phyloP scores from a whole-genome alignment of 352 stramenopile genomes.

The Plasmopara viticola region DNA sequence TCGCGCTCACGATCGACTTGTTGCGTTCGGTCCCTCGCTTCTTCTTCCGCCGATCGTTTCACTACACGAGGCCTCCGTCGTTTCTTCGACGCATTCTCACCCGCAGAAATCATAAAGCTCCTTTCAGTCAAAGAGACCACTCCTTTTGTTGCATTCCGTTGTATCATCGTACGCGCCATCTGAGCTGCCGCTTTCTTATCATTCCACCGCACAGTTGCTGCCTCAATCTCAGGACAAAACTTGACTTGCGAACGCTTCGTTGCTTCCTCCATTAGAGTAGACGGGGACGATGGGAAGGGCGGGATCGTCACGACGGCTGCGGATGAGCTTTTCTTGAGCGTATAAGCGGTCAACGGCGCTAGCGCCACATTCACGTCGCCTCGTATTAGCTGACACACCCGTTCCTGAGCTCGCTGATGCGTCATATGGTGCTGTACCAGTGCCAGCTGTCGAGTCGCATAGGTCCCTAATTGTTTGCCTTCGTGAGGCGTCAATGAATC shows the following conservation, averaged over 20 bases:
- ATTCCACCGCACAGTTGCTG: constrained; percentile 11
- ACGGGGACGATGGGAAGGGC: neutral
- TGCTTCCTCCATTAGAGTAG: neutral
- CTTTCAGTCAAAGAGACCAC: constrained; percentile 2
- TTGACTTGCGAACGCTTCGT: too few species aligned
- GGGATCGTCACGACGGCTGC: constrained; percentile 5
- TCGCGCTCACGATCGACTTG: constrained; percentile 45
- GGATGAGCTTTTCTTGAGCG: constrained; percentile 18
- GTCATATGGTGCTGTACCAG: constrained; percentile 49
- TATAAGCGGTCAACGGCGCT: constrained; percentile 5
- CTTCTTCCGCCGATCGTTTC: constrained; percentile 29
- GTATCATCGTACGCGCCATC: constrained; percentile 29
- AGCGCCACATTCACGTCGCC: constrained; percentile 14
- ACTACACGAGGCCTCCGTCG: constrained; percentile 14
- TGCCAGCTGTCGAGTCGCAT: constrained; percentile 46
- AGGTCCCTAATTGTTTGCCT: constrained; percentile 45
- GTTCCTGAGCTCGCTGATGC: constrained; percentile 42
- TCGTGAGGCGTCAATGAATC: constrained; percentile 26
- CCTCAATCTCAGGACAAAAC: neutral
- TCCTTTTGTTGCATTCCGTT: constrained; percentile 16
- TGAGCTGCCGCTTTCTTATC: constrained; percentile 32
- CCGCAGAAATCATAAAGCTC: constrained; percentile 43
- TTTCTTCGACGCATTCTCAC: constrained; percentile 25
- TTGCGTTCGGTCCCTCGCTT: constrained; percentile 10
- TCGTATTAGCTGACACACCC: constrained; percentile 41